Evolutionary conservation across 768 basidiomycete genomes (phyloP).

Genomic region (Tulasnella sp.): DNA sequence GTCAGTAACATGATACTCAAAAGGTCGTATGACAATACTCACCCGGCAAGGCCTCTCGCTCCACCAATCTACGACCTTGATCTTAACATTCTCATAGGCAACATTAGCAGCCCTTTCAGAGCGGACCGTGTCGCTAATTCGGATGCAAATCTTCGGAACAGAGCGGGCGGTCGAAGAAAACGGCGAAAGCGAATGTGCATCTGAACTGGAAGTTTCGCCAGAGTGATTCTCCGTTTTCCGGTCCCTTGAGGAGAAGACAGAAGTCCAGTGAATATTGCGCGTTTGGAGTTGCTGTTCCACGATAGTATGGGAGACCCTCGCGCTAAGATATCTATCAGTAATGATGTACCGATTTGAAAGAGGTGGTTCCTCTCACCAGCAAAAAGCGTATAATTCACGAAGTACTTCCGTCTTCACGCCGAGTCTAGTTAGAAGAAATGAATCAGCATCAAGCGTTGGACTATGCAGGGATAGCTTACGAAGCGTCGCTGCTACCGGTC

Average conservation of each 20-base stretch:
- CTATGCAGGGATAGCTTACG: no score
- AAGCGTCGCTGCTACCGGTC: slow-evolving; percentile 5
- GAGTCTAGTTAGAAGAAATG: slow-evolving; percentile 48
- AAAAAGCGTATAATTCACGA: slow-evolving; percentile 82
- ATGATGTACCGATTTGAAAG: background rate
- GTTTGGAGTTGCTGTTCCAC: slow-evolving; percentile 87
- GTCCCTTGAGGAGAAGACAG: slow-evolving; percentile 60
- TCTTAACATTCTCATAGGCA: slow-evolving; percentile 36
- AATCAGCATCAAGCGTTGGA: background rate
- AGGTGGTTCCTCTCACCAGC: slow-evolving; percentile 59
- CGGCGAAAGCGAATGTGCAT: slow-evolving; percentile 45
- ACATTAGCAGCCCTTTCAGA: slow-evolving; percentile 4
- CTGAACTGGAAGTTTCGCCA: slow-evolving; percentile 7
- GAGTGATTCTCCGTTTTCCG: background rate
- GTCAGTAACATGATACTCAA: slow-evolving; percentile 31
- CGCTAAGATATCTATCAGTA: slow-evolving; percentile 52
- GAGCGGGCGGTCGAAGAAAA: slow-evolving; percentile 70
- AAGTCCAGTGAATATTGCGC: slow-evolving; percentile 74
- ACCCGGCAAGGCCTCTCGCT: slow-evolving; percentile 70
- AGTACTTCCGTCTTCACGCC: slow-evolving; percentile 72
- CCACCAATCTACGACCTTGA: slow-evolving; percentile 78
- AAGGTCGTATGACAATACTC: slow-evolving; percentile 15
- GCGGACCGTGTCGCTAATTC: slow-evolving; percentile 79
- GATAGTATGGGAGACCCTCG: slow-evolving; percentile 86
- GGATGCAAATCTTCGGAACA: slow-evolving; percentile 82